Evolutionary conservation across 805 yeast genomes (phyloP), one percentile per base, ranked within the genome.

Genomic region (Hanseniaspora guilliermondii): DNA sequence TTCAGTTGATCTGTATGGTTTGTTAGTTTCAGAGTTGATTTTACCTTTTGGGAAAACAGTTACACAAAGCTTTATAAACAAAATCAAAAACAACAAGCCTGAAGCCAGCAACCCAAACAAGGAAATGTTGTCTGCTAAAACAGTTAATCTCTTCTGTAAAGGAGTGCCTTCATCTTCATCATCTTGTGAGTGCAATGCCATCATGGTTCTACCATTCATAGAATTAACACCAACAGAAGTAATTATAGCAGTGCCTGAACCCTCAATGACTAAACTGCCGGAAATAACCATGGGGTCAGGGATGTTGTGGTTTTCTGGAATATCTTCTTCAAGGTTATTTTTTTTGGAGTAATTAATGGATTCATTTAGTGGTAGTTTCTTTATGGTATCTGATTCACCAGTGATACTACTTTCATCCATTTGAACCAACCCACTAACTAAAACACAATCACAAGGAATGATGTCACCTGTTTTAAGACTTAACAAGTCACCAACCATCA

Each of bases 321-420:
- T 57, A 67, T 73, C 57, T 19, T 62, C 65, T 32, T 56, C 56
- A 3, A 56, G 53, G n/a, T 30, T n/a, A 21, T 57, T 57, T 32
- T 56, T 53, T n/a, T 46, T 56, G 45, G 69, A 70, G 3, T 59
- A 59, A 2, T 57, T 55, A 47, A 74, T 56, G 57, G 74, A 74
- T 2, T 61, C 60, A 2, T 66, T 64, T 17, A 86, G 82, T 1
- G 86, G 78, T 2, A 69, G 58, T 66, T 93, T 93, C 57, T 73
- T 76, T 58, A 93, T 77, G 2, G 95, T 84, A 53, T 85, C 80
- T 0, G 95, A 82, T 70, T 93, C 99, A 61, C 99, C 99, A 3
- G 97, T 91, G 36, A 91, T 76, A 0, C 95, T 80, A 39, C 89
- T 79, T 70, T 93, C 98, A 65, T 93, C 98, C 66, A 91, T 83